A percentile compares a stretch with the other conserved stretches of the same genome.
Evolutionary conservation across 345 rosid genomes (phyloP).

Genomic region (Aquilaria malaccensis): DNA sequence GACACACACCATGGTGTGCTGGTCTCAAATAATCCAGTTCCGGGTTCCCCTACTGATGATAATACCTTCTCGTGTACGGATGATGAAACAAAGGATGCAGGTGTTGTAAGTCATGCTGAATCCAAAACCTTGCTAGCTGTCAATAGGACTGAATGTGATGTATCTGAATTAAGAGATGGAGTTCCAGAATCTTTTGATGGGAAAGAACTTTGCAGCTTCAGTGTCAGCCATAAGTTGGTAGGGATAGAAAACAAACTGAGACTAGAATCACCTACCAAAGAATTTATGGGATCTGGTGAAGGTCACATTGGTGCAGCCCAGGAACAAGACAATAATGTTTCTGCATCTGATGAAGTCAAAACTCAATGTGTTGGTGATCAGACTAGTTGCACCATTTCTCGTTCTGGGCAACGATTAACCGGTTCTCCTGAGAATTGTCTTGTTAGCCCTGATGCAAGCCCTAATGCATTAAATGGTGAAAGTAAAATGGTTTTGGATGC

Average conservation of each 20-base stretch:
- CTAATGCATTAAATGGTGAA: slow-evolving; percentile 1
- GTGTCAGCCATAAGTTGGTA: background rate
- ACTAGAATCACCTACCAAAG: background rate
- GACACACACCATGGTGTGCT: slow-evolving; percentile 3
- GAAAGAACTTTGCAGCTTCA: slow-evolving; percentile 5
- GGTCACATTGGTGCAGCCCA: background rate
- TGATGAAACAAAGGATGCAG: slow-evolving; percentile 9
- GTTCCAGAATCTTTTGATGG: slow-evolving; percentile 14
- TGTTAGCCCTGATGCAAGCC: background rate
- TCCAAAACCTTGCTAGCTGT: background rate
- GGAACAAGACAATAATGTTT: background rate
- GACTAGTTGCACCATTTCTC: slow-evolving; percentile 16
- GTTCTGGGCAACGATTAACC: slow-evolving; percentile 11
- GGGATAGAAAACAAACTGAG: slow-evolving; percentile 8
- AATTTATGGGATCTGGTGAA: background rate
- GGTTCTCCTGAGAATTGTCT: slow-evolving; percentile 10
- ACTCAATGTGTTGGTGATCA: slow-evolving; percentile 17
- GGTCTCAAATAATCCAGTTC: slow-evolving; percentile 7
- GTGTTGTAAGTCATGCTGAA: background rate
- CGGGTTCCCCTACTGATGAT: slow-evolving; percentile 18
- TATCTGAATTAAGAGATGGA: slow-evolving; percentile 15
- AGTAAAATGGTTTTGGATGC: slow-evolving; percentile 4
- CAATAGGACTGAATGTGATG: slow-evolving; percentile 2
- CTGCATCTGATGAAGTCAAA: slow-evolving; percentile 25
- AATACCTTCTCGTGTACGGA: slow-evolving; percentile 4